These are phyloP conservation scores for Alternaria triticina DNA, from an alignment of 2,329 filamentous ascomycete genomes.

Conservation along the genomic window DNA sequence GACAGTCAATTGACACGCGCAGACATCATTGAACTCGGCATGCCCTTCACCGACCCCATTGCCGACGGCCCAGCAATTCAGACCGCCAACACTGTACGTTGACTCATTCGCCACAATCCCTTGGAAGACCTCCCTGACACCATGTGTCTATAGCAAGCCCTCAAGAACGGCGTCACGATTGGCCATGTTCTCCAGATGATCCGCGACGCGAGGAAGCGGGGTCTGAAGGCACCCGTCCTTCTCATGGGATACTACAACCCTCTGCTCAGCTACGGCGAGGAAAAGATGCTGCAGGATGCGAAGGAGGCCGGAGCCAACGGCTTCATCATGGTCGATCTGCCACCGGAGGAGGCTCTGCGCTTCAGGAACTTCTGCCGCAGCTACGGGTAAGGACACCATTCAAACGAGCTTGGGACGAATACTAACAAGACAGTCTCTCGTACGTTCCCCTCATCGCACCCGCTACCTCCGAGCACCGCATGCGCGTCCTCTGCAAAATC, in stretches of 20 bases:
- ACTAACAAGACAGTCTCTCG: conserved; percentile 67
- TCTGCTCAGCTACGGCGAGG: conserved; percentile 90
- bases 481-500: conserved; percentile 95
- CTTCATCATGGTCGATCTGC: conserved; percentile 95
- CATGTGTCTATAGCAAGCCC: conserved; percentile 62
- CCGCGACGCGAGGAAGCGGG: conserved; percentile 75
- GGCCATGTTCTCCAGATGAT: conserved; percentile 82
- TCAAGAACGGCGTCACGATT: conserved; percentile 88
- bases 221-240: conserved; percentile 81
- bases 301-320: conserved; percentile 87
- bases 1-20: conserved; percentile 23
- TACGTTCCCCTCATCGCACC: conserved; percentile 98
- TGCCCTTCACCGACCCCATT: conserved; percentile 97
- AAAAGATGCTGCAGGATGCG: conserved; percentile 83
- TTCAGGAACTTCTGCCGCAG: conserved; percentile 85
- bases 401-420: not conserved
- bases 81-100: conserved; percentile 80
- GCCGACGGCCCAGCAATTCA: conserved; percentile 98
- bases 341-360: conserved; percentile 91
- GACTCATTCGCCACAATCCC: conserved; percentile 31
- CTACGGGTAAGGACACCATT: conserved; percentile 65
- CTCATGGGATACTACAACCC: conserved; percentile 99
- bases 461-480: conserved; percentile 86
- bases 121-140: conserved; percentile 20
- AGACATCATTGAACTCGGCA: conserved; percentile 95